A percentile compares a stretch with the other conserved stretches of the same genome.
Evolutionary conservation across 306 rosid species (phyloP).

Genomic region (Oemleria cerasiformis): DNA sequence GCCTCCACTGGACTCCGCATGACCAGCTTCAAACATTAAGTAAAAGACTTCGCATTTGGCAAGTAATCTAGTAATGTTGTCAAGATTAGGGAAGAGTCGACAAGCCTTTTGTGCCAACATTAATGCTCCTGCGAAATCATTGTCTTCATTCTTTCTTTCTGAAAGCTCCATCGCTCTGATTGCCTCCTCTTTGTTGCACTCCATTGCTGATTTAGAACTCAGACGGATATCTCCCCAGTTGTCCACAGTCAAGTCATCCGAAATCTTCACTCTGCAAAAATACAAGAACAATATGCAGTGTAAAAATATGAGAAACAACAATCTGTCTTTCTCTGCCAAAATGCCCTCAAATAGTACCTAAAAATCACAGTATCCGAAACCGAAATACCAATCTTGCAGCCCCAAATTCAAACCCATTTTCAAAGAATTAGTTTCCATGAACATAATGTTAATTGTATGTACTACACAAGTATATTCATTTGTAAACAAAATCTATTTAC

Average conservation of each 20-base stretch:
- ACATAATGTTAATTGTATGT: no score
- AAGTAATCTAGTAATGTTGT: constrained; percentile 57
- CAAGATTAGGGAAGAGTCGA: constrained; percentile 55
- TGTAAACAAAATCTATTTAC: no score
- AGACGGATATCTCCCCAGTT: no score
- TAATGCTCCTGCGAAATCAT: constrained; percentile 60
- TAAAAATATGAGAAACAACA: not conserved
- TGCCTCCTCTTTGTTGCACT: constrained; percentile 92
- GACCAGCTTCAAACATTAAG: not conserved
- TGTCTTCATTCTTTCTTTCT: constrained; percentile 43
- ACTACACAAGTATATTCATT: no score
- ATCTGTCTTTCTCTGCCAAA: not conserved
- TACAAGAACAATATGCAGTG: not conserved
- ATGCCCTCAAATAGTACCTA: no score
- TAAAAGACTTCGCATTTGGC: constrained; percentile 62
- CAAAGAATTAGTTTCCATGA: no score
- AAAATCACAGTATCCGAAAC: no score
- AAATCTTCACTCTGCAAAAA: not conserved
- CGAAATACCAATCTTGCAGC: no score
- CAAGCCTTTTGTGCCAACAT: constrained; percentile 66
- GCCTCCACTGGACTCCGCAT: not conserved
- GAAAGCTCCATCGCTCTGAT: constrained; percentile 64
- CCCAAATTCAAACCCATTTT: no score
- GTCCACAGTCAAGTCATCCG: not conserved
- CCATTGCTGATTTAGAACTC: constrained; percentile 43